phyloP scores from a whole-genome alignment of 2,329 filamentous ascomycete species.

The Talaromyces sp. region DNA sequence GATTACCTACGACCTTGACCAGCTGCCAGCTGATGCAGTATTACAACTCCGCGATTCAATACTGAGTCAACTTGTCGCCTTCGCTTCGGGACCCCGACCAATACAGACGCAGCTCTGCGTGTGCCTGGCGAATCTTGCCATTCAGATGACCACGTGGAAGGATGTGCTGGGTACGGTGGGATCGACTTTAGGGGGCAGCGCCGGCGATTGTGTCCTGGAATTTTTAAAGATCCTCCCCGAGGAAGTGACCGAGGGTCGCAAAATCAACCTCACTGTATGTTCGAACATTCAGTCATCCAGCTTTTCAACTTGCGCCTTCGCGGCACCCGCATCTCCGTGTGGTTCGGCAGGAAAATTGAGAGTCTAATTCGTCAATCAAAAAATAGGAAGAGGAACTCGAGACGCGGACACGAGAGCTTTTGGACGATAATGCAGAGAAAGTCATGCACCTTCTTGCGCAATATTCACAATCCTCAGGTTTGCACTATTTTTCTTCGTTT shows the following conservation, averaged over 20 bases:
- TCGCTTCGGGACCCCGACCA: conserved; percentile 72
- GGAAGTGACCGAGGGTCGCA: conserved; percentile 98
- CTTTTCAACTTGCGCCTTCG: conserved; percentile 39
- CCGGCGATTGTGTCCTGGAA: conserved; percentile 83
- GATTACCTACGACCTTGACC: conserved; percentile 95
- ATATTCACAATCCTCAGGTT: conserved; percentile 89
- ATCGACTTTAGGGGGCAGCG: conserved; percentile 62
- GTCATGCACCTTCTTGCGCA: conserved; percentile 82
- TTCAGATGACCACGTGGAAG: conserved; percentile 95
- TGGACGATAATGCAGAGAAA: conserved; percentile 83
- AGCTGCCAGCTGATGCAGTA: conserved; percentile 72
- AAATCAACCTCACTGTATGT: conserved; percentile 98
- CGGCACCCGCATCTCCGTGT: conserved; percentile 21
- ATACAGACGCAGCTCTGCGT: conserved; percentile 91
- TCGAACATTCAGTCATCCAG: conserved; percentile 49
- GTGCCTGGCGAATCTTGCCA: conserved; percentile 87
- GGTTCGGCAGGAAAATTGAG: conserved; percentile 21
- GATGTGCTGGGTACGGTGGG: conserved; percentile 82
- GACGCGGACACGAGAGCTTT: conserved; percentile 76
- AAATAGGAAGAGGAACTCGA: conserved; percentile 89
- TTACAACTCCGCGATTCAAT: conserved; percentile 77
- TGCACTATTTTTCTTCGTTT: conserved; percentile 10
- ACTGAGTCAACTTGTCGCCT: conserved; percentile 72
- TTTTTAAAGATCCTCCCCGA: conserved; percentile 95
- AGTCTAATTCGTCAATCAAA: conserved; percentile 46